A percentile compares a stretch with the other conserved stretches of the same genome.
These are phyloP conservation scores for Mortierella claussenii DNA, from an alignment of 192 early-diverging fungal species.

Conservation along the genomic window DNA sequence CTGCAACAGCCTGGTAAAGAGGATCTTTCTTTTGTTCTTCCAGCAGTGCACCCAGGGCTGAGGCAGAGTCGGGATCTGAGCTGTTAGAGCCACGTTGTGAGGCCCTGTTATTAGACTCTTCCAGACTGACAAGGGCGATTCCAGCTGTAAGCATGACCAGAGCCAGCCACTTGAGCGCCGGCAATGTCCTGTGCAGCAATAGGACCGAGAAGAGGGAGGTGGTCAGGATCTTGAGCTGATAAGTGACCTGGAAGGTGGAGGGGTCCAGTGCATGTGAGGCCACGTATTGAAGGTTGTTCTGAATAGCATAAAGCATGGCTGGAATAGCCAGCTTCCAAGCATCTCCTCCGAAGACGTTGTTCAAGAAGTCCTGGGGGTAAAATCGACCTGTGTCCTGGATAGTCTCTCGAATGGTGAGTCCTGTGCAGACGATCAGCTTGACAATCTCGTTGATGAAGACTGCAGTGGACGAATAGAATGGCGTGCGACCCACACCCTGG, in stretches of 20 bases:
- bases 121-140: conserved; percentile 87
- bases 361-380: conserved; percentile 40
- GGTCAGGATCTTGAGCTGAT: conserved; percentile 97
- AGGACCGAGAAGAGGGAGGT: conserved; percentile 93
- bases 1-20: conserved; percentile 8
- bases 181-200: conserved; percentile 78
- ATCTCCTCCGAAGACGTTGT: conserved; percentile 70
- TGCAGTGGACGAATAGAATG: conserved; percentile 89
- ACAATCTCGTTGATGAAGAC: conserved; percentile 89
- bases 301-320: conserved; percentile 90
- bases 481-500: conserved; percentile 38
- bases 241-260: conserved; percentile 96
- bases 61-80: conserved; percentile 10
- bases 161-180: conserved; percentile 82
- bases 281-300: conserved; percentile 97
- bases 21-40: conserved; percentile 17
- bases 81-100: conserved; percentile 3
- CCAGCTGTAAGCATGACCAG: conserved; percentile 87
- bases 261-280: conserved; percentile 89
- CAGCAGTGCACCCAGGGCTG: conserved; percentile 14
- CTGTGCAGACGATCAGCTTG: conserved; percentile 76
- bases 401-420: conserved; percentile 44
- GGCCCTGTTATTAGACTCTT: conserved; percentile 55
- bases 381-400: conserved; percentile 34
- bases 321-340: conserved; percentile 90